These are phyloP conservation scores for Ophiostoma fasciatum DNA, from an alignment of 2,329 filamentous ascomycete genomes.

Conservation along the genomic window DNA sequence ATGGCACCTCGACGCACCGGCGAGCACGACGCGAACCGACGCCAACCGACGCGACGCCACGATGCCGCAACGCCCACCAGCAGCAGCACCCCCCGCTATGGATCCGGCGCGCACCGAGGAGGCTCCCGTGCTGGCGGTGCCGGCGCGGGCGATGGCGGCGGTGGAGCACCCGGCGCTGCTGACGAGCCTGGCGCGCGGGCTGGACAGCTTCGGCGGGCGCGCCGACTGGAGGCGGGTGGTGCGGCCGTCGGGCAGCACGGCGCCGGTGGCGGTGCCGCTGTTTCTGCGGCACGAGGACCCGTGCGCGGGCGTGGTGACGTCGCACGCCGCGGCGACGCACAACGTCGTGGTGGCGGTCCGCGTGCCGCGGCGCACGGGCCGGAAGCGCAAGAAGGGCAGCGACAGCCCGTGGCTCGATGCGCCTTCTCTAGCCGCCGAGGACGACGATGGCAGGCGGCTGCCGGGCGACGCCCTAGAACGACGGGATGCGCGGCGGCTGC, in stretches of 20 bases:
- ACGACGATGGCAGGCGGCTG: conserved; percentile 10
- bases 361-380: conserved; percentile 72
- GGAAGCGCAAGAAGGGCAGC: conserved; percentile 71
- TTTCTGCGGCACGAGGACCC: conserved; percentile 69
- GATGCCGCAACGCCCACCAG: no score
- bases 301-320: conserved; percentile 62
- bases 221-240: conserved; percentile 29
- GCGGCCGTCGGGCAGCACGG: conserved; percentile 22
- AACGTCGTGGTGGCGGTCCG: conserved; percentile 79
- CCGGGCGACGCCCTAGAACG: conserved; percentile 4
- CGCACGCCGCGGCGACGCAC: conserved; percentile 59
- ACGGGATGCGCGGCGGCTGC: conserved; percentile 39
- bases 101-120: no score
- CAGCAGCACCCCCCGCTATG: no score
- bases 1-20: no score
- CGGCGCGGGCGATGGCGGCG: conserved; percentile 23
- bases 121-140: conserved; percentile 24
- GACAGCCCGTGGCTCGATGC: conserved; percentile 49
- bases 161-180: conserved; percentile 30
- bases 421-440: no score
- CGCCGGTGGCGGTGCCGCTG: conserved; percentile 43
- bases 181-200: conserved; percentile 24
- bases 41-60: no score
- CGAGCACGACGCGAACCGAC: no score
- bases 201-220: conserved; percentile 25